A percentile compares a stretch with the other conserved stretches of the same genome.
Conservation (phyloP, 805 yeast genomes). For the Barnettozyma californica region DNA sequence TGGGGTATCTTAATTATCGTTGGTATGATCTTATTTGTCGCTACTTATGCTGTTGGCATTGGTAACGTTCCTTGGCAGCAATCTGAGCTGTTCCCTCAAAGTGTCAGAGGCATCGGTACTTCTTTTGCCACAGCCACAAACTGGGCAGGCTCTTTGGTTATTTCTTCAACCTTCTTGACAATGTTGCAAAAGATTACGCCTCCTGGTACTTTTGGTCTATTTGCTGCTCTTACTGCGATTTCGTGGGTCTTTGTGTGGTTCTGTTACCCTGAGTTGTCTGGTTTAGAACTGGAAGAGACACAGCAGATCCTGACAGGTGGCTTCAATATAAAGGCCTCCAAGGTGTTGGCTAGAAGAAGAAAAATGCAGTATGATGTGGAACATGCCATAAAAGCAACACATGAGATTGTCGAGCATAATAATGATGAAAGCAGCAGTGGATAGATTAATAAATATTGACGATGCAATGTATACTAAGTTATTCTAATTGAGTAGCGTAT, state of each 20-base stretch:
- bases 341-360: constrained; percentile 46
- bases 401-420: constrained; percentile 25
- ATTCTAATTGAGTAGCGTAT: no score
- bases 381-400: constrained; percentile 21
- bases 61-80: constrained; percentile 99
- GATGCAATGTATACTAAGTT: not conserved
- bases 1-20: constrained; percentile 89
- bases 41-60: constrained; percentile 87
- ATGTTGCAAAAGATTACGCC: constrained; percentile 93
- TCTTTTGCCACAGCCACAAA: constrained; percentile 88
- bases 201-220: constrained; percentile 87
- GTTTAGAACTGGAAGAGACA: constrained; percentile 87
- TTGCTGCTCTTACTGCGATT: constrained; percentile 73
- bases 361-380: constrained; percentile 24
- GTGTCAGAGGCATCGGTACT: constrained; percentile 88
- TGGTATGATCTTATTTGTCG: constrained; percentile 82
- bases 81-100: constrained; percentile 89
- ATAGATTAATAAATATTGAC: not conserved
- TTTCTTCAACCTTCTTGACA: constrained; percentile 88
- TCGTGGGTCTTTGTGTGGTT: constrained; percentile 73
- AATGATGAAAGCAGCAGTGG: not conserved
- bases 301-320: constrained; percentile 78
- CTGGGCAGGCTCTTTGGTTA: constrained; percentile 92
- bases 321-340: constrained; percentile 70
- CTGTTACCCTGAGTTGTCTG: constrained; percentile 89